Percentiles rank a stretch among this genome's conserved stretches.
Conservation (phyloP, 1,284 basidiomycete species). For the Coniferiporia weirii region DNA sequence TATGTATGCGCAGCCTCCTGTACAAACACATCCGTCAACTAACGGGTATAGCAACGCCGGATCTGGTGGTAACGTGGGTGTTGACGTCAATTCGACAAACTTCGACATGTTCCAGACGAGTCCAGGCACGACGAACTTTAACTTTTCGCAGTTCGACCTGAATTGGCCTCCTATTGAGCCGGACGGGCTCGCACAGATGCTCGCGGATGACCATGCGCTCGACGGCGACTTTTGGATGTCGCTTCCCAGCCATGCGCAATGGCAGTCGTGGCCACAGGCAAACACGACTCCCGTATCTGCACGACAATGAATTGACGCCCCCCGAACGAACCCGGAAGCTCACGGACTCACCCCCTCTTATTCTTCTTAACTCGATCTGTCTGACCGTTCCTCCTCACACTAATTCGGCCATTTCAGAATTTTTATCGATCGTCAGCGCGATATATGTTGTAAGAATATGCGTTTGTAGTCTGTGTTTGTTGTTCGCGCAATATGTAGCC, state of each 20-base stretch:
- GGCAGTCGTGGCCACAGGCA: constrained; percentile 16
- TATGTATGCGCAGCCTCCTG: constrained; percentile 3
- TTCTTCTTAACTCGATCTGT: too few relatives aligned
- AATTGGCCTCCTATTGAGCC: constrained; percentile 17
- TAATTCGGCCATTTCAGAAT: too few relatives aligned
- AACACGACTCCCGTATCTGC: constrained; percentile 1
- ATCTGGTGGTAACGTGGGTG: neutral
- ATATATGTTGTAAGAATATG: too few relatives aligned
- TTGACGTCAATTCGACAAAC: neutral
- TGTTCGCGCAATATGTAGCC: too few relatives aligned
- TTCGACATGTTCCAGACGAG: constrained; percentile 11
- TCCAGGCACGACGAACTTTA: constrained; percentile 3
- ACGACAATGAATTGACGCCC: neutral
- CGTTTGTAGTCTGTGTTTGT: too few relatives aligned
- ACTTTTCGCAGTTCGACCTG: constrained; percentile 16
- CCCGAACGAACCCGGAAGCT: neutral
- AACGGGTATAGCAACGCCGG: neutral
- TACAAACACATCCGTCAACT: neutral
- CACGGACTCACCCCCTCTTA: too few relatives aligned
- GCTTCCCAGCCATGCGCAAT: constrained; percentile 12
- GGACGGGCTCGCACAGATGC: constrained; percentile 17
- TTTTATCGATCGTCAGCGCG: too few relatives aligned
- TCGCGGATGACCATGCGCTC: constrained; percentile 17
- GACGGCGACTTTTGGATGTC: constrained; percentile 19
- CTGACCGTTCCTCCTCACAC: too few relatives aligned